Percentiles rank a stretch among this genome's conserved stretches.
Conservation (phyloP, 176 grass and related monocot genomes). For the Oryza rufipogon region DNA sequence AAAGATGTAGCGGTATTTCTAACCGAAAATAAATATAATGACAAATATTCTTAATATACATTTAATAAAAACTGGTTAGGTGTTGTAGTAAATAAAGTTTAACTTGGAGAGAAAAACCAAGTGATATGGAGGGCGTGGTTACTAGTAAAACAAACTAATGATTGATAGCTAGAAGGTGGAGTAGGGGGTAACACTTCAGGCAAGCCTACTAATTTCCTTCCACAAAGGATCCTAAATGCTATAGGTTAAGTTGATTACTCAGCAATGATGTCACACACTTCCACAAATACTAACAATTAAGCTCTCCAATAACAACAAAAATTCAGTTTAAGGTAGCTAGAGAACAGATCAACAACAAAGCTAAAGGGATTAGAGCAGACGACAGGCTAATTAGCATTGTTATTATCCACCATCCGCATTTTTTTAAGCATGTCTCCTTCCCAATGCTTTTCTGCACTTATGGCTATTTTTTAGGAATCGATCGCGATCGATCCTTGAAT, state of each 20-base stretch:
- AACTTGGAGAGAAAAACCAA: too few species aligned
- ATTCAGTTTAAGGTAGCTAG: background rate
- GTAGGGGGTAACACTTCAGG: too few species aligned
- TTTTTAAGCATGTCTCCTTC: background rate
- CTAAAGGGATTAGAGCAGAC: background rate
- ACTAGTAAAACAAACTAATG: too few species aligned
- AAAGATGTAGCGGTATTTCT: too few species aligned
- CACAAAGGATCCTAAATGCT: background rate
- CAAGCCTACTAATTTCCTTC: too few species aligned
- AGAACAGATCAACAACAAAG: constrained; percentile 9
- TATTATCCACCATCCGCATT: constrained; percentile 9
- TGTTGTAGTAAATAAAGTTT: too few species aligned
- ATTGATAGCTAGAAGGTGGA: too few species aligned
- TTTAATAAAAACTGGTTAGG: too few species aligned
- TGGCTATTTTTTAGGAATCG: background rate
- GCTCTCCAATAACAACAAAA: background rate
- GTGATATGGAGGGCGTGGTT: too few species aligned
- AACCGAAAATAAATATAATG: too few species aligned
- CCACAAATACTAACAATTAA: background rate
- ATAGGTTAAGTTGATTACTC: background rate
- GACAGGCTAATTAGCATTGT: background rate
- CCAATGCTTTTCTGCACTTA: background rate
- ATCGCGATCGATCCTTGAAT: background rate
- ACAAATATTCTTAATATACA: too few species aligned
- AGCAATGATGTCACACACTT: constrained; percentile 24